These are phyloP conservation scores for Albugo candida DNA, from an alignment of 352 stramenopile species.

Conservation along the genomic window DNA sequence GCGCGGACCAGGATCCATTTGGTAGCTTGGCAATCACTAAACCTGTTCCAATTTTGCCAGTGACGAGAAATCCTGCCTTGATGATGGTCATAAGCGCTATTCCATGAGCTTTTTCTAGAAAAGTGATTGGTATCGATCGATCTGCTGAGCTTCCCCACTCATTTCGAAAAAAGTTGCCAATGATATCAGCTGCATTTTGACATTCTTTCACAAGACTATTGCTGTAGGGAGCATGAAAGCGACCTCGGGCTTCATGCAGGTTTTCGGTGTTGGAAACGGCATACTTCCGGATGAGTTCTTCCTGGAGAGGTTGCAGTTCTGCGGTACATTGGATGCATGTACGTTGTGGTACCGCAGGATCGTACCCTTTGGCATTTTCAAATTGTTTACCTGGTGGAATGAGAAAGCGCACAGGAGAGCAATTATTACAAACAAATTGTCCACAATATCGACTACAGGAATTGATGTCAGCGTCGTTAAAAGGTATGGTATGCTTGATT, in stretches of 20 bases:
- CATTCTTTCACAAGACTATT: conserved; percentile 32
- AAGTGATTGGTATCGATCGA: conserved; percentile 21
- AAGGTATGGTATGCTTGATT: conserved; percentile 4
- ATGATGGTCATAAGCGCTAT: conserved; percentile 34
- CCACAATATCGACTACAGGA: conserved; percentile 26
- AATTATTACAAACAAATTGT: conserved; percentile 27
- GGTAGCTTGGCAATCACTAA: conserved; percentile 61
- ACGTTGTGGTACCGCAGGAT: conserved; percentile 29
- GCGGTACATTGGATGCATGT: conserved; percentile 32
- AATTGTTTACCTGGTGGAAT: conserved; percentile 31
- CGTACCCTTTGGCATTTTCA: conserved; percentile 25
- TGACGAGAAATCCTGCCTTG: conserved; percentile 32
- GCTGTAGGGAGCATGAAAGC: conserved; percentile 33
- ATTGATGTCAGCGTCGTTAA: not conserved
- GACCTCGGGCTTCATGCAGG: conserved; percentile 15
- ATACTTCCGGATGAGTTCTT: conserved; percentile 22
- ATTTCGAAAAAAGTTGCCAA: conserved; percentile 44
- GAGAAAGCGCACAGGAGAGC: conserved; percentile 31
- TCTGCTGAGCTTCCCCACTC: conserved; percentile 24
- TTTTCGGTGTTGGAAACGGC: conserved; percentile 24
- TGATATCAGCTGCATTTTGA: conserved; percentile 36
- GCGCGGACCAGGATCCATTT: conserved; percentile 67
- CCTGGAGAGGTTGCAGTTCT: conserved; percentile 22
- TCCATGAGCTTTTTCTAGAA: conserved; percentile 29
- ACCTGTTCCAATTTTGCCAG: conserved; percentile 37